phyloP scores from a whole-genome alignment of 192 early-diverging fungal genomes.

The Coemansia biformis region DNA sequence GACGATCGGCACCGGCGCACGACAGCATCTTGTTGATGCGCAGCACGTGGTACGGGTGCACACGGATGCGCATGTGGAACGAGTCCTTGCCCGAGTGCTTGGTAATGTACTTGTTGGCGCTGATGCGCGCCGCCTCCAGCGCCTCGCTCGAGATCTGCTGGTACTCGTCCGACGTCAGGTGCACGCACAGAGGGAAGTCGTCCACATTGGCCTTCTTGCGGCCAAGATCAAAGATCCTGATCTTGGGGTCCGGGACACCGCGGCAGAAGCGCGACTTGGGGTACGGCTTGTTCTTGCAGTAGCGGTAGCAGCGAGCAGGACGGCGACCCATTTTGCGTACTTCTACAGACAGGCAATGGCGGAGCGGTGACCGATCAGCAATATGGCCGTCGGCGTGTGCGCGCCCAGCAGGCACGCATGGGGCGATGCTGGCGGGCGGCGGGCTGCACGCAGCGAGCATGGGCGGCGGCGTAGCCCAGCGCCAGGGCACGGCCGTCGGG shows the following conservation, averaged over 20 bases:
- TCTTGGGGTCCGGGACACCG: constrained; percentile 99
- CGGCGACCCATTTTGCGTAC: constrained; percentile 83
- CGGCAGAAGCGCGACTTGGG: constrained; percentile 97
- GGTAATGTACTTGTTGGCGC: constrained; percentile 97
- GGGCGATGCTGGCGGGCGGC: too few relatives aligned
- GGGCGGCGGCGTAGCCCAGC: too few relatives aligned
- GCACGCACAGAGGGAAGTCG: constrained; percentile 95
- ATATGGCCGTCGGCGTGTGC: too few relatives aligned
- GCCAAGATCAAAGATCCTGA: constrained; percentile 94
- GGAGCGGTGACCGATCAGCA: too few relatives aligned
- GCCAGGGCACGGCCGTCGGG: too few relatives aligned
- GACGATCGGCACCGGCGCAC: constrained; percentile 98
- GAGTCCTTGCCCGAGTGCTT: constrained; percentile 97
- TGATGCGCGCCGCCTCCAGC: constrained; percentile 96
- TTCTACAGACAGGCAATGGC: too few relatives aligned
- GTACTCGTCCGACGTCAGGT: constrained; percentile 95
- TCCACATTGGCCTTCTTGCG: constrained; percentile 96
- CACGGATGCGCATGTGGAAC: constrained; percentile 98
- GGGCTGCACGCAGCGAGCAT: too few relatives aligned
- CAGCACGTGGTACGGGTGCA: constrained; percentile 98
- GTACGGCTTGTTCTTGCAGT: constrained; percentile 99
- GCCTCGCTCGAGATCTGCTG: constrained; percentile 99
- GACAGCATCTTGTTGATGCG: constrained; percentile 99
- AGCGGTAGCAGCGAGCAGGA: constrained; percentile 98
- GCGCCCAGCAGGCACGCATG: too few relatives aligned